Evolutionary conservation across 768 basidiomycete genomes (phyloP), one percentile per base, ranked within the genome.

Genomic region (Trametes cinnabarina): DNA sequence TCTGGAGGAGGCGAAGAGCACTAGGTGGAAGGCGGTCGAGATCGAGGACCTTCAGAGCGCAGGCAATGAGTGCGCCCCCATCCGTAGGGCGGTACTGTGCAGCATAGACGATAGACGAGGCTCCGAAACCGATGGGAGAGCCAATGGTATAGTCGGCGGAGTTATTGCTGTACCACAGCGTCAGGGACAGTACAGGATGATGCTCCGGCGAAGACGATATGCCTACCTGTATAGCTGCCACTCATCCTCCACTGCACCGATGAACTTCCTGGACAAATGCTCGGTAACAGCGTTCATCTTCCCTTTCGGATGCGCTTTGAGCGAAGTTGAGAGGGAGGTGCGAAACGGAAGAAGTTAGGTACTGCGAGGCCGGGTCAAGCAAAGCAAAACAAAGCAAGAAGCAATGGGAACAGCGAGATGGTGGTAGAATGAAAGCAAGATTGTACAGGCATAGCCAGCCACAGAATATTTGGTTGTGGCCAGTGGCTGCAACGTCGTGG

Each of bases 31-130:
- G 81, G 14, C 82, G 76, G 69, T 95, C 92, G 42, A 95, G 83
- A 69, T 94, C 91, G 41, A 94, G 80, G 43, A 97, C 92, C 74
- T 97, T 97, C 66, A 95, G 81, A 0, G 93, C 89, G 66, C 89
- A 90, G 17, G 87, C 79, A 32, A 81, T 76, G 4, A 77, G 76
- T 44, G 51, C 73, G 35, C 59, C 71, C 20, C 64, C 71, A 55
- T 68, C 72, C 30, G 62, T 67, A 54, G 80, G 77, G 7, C 76
- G 79, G 70, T 85, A 94, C 1, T 76, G 72, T 0, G 94, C 94
- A 14, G 85, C 73, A 67, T 95, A 93, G 6, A 98, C 95, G 54
- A 88, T 89, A 0, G 95, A 96, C 3, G 92, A 94, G 2, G 95
- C 89, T 19, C 95, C 95, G 65, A 90, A 94, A 1, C 94, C 94